Evolutionary conservation across 2,329 filamentous ascomycete species (phyloP).

Genomic region (Hypoxylon sp.): DNA sequence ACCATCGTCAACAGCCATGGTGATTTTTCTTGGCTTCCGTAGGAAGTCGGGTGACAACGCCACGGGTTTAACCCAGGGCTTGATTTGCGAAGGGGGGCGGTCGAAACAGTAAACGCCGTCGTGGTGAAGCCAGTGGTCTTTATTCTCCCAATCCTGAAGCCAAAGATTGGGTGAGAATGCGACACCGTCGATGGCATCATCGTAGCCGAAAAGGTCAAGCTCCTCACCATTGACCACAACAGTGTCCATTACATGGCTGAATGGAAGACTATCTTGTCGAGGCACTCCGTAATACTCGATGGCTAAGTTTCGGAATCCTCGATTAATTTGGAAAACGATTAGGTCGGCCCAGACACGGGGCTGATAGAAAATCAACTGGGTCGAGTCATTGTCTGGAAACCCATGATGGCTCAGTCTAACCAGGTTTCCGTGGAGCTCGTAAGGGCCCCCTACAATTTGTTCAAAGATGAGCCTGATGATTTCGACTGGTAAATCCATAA

Average conservation of each 20-base stretch:
- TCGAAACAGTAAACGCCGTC: conserved; percentile 15
- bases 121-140: conserved; percentile 9
- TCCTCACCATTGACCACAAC: not conserved
- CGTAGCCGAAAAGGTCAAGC: not conserved
- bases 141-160: not conserved
- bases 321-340: conserved; percentile 10
- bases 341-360: conserved; percentile 25
- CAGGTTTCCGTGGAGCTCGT: conserved; percentile 6
- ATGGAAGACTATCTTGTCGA: conserved; percentile 7
- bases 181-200: not conserved
- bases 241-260: conserved; percentile 16
- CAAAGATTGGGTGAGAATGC: not conserved
- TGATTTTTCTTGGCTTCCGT: conserved; percentile 6
- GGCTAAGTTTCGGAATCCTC: conserved; percentile 16
- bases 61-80: conserved; percentile 4
- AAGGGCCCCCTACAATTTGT: conserved; percentile 1
- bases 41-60: conserved; percentile 12
- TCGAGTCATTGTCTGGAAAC: not conserved
- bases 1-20: not conserved
- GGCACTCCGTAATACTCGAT: conserved; percentile 19
- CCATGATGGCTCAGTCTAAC: not conserved
- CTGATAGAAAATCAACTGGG: conserved; percentile 23
- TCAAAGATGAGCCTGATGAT: conserved; percentile 17
- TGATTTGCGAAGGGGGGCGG: not conserved
- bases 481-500: conserved; percentile 8